Evolutionary conservation across 192 early-diverging fungal genomes (phyloP), one percentile per base, ranked within the genome.

Genomic region (Linnemannia hyalina): DNA sequence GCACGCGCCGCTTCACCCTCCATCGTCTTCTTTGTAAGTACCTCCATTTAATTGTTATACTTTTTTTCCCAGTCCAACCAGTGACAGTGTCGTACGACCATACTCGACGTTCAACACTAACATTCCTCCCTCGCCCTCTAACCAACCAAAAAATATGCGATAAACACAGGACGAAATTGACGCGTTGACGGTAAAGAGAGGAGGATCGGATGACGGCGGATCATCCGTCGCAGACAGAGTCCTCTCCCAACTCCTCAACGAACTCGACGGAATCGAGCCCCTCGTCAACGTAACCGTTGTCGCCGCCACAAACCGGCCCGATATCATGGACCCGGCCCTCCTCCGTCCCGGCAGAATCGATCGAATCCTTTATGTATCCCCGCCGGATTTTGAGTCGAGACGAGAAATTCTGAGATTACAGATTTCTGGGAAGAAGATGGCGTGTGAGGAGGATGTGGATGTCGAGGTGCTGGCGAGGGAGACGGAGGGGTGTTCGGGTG

Each of bases 251-350:
- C 89, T 99, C 63, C 88, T 99, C 35, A 95, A 91, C 74, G 99
- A 99, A 87, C 89, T 99, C 74, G 99, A 99, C 80, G 99, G 99
- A 7, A 96, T 99, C 73, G 97, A 99, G 75, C 95, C 97, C 8
- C 86, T 99, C 42, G 95, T 97, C 8, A 96, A 98, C 90, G 99
- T 99, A 2, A 99, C 96, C 0, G 95, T 99, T 0, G 97, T 99
- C 11, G 98, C 98, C 4, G 98, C 98, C 5, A 99, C 98, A 0
- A 99, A 99, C 87, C 94, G 98, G 23, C 98, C 98, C 0, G 98
- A 99, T 88, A 96, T 98, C 70, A 95, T 99, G 95, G 98, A 99
- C 75, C 91, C 93, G 38, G 99, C 96, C 3, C 88, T 99, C 35
- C 89, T 99, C 75, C 91, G 99, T 46, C 99, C 99, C 6, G 99